Percentiles rank a stretch among this genome's conserved stretches.
Conservation (phyloP, 2,329 filamentous ascomycete genomes). For the Pseudopithomyces chartarum region DNA sequence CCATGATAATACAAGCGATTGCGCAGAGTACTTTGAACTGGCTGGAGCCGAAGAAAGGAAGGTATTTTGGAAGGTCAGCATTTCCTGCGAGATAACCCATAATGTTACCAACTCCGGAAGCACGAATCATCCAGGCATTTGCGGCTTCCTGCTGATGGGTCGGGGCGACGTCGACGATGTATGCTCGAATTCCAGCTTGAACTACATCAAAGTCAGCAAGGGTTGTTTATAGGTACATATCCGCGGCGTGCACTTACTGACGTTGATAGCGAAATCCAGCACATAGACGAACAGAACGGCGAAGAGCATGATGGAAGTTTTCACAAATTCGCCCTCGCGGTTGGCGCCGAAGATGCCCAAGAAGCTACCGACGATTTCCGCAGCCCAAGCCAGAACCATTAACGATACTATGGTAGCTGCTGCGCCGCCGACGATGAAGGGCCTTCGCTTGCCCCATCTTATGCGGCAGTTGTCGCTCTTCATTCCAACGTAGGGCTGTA, state of each 20-base stretch:
- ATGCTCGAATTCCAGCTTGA: conserved; percentile 87
- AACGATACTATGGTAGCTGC: conserved; percentile 56
- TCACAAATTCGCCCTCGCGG: conserved; percentile 66
- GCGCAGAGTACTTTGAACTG: conserved; percentile 94
- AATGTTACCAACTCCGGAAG: conserved; percentile 88
- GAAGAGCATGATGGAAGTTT: conserved; percentile 70
- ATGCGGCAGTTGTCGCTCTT: conserved; percentile 57
- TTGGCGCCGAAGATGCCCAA: conserved; percentile 73
- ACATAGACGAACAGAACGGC: conserved; percentile 88
- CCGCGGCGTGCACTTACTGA: conserved; percentile 58
- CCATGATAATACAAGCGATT: conserved; percentile 77
- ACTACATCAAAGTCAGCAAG: conserved; percentile 54
- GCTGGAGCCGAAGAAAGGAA: conserved; percentile 81
- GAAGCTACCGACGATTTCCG: conserved; percentile 65
- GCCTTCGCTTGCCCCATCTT: conserved; percentile 56
- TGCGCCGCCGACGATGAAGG: conserved; percentile 58
- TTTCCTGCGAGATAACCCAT: conserved; percentile 88
- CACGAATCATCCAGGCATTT: conserved; percentile 90
- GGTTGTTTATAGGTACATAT: not conserved
- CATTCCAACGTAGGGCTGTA: conserved; percentile 60
- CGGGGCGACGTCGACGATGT: conserved; percentile 91
- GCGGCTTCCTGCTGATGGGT: conserved; percentile 91
- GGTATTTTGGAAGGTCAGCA: conserved; percentile 71
- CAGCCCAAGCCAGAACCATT: conserved; percentile 56
- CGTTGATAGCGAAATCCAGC: conserved; percentile 94